A percentile compares a stretch with the other conserved stretches of the same genome.
phyloP scores from a whole-genome alignment of 1,284 basidiomycete species.

The Marasmius tenuissimus region DNA sequence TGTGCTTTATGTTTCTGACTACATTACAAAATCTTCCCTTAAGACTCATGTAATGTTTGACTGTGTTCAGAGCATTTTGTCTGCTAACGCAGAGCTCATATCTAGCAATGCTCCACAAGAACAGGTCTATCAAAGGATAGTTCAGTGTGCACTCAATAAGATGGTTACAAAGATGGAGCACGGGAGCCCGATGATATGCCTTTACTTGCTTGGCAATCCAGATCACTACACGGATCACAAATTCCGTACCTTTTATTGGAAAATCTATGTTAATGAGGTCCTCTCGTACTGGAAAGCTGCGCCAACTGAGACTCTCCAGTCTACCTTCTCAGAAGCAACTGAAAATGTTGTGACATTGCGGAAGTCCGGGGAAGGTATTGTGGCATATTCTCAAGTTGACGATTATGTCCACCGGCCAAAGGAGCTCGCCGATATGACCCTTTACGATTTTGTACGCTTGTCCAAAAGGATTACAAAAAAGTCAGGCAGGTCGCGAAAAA shows the following conservation, averaged over 20 bases:
- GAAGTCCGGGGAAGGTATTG: neutral
- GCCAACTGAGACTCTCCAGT: neutral
- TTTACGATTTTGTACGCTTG: neutral
- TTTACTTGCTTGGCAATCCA: no score
- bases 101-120: neutral
- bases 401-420: neutral
- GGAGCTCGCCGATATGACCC: neutral
- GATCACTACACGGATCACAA: neutral
- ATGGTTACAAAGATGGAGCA: no score
- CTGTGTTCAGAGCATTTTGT: slow-evolving; percentile 25
- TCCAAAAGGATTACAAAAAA: neutral
- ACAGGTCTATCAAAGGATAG: neutral
- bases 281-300: neutral
- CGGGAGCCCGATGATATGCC: no score
- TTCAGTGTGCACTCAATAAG: neutral
- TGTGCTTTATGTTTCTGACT: slow-evolving; percentile 38
- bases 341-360: no score
- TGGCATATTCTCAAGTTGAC: neutral
- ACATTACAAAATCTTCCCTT: slow-evolving; percentile 35
- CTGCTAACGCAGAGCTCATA: slow-evolving; percentile 22
- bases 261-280: neutral
- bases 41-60: slow-evolving; percentile 36
- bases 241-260: neutral
- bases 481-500: neutral
- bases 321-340: no score